A percentile compares a stretch with the other conserved stretches of the same genome.
These are phyloP conservation scores for Hanseniaspora guilliermondii DNA, from an alignment of 805 yeast species.

Conservation along the genomic window DNA sequence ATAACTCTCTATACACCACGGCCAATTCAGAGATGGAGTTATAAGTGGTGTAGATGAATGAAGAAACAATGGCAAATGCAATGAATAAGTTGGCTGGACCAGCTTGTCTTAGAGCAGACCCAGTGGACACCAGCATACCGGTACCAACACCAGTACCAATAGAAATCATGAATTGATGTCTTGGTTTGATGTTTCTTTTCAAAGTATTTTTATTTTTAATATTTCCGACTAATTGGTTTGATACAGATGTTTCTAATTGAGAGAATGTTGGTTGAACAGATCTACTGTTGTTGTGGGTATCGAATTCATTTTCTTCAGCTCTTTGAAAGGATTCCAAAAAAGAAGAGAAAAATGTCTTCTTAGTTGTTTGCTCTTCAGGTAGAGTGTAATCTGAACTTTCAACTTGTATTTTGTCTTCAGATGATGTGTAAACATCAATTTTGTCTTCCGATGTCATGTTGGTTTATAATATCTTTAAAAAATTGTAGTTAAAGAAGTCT, in stretches of 20 bases:
- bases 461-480: not conserved
- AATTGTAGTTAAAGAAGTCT: not conserved
- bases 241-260: constrained; percentile 8
- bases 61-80: constrained; percentile 48
- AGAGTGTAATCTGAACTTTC: not conserved
- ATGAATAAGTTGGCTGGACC: constrained; percentile 55
- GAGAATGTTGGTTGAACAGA: constrained; percentile 4
- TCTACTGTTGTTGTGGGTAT: not conserved
- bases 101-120: constrained; percentile 42
- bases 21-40: constrained; percentile 57
- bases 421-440: not conserved
- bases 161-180: constrained; percentile 65
- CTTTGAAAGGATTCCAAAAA: constrained; percentile 12
- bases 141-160: constrained; percentile 68
- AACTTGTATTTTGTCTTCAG: not conserved
- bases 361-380: not conserved
- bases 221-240: not conserved
- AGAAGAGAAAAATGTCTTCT: not conserved
- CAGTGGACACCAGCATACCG: constrained; percentile 61
- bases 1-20: constrained; percentile 46
- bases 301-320: constrained; percentile 1
- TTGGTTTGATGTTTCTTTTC: constrained; percentile 26
- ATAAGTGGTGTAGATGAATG: constrained; percentile 49
- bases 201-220: constrained; percentile 20
- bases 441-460: constrained; percentile 1